A percentile compares a stretch with the other conserved stretches of the same genome.
These are phyloP conservation scores for Elongisporangium undulatum DNA, from an alignment of 352 stramenopile genomes.

Conservation along the genomic window DNA sequence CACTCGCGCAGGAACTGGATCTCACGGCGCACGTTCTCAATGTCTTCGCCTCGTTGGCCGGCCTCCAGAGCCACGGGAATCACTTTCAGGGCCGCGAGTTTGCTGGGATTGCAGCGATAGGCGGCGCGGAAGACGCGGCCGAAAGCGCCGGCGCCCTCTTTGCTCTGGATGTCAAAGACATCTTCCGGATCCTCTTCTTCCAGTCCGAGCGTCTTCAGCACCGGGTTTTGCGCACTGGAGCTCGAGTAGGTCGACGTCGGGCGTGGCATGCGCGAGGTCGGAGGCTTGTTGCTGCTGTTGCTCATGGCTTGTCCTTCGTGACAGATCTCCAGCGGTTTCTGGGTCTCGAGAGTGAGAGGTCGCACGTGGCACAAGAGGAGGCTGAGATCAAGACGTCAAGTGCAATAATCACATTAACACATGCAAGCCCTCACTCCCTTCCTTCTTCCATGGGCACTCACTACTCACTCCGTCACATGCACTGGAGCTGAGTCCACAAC, in stretches of 20 bases:
- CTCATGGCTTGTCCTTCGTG: too few relatives aligned
- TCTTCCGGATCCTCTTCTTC: conserved; percentile 59
- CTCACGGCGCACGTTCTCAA: conserved; percentile 63
- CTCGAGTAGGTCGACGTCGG: conserved; percentile 1
- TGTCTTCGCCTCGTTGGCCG: conserved; percentile 57
- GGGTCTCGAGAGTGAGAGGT: not conserved
- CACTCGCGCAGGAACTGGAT: conserved; percentile 73
- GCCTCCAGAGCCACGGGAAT: conserved; percentile 63
- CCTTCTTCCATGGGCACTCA: not conserved
- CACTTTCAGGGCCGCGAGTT: conserved; percentile 64
- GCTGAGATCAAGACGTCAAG: not conserved
- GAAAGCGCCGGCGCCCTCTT: conserved; percentile 68
- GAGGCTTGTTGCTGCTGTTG: not conserved
- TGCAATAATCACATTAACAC: not conserved
- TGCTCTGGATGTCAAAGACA: conserved; percentile 66
- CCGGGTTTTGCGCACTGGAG: conserved; percentile 12
- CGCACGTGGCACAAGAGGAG: not conserved
- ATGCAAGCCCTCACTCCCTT: not conserved
- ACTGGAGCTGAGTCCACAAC: not conserved
- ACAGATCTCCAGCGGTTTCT: not conserved
- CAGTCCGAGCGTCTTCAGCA: conserved; percentile 52
- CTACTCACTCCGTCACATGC: not conserved
- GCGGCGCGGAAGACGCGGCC: conserved; percentile 63
- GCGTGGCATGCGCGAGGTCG: too few relatives aligned
- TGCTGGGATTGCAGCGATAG: conserved; percentile 33